Evolutionary conservation across 2,329 filamentous ascomycete species (phyloP).

Genomic region (Lecanicillium sp.): DNA sequence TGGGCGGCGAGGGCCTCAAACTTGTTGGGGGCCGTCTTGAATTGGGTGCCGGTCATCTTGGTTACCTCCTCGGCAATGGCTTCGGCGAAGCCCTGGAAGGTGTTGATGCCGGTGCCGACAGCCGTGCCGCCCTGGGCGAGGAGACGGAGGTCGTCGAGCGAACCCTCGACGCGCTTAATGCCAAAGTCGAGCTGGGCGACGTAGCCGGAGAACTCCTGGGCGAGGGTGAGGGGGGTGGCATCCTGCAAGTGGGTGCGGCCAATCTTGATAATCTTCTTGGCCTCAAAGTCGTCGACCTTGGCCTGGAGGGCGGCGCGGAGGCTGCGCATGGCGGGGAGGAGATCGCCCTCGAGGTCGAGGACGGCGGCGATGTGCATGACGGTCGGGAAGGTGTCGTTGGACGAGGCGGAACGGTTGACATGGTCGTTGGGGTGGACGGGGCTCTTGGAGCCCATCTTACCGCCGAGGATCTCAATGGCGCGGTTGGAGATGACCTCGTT

Average conservation of each 20-base stretch:
- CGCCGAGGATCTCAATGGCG: constrained; percentile 94
- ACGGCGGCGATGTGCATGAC: constrained; percentile 99
- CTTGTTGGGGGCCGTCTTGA: constrained; percentile 97
- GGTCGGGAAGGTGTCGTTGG: constrained; percentile 98
- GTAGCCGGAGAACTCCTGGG: constrained; percentile 97
- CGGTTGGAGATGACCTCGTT: constrained; percentile 99
- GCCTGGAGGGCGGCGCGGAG: constrained; percentile 78
- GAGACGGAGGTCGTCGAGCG: constrained; percentile 76
- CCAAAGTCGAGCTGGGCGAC: constrained; percentile 90
- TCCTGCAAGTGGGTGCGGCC: constrained; percentile 96
- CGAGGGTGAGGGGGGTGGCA: constrained; percentile 89
- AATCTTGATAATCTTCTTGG: constrained; percentile 93
- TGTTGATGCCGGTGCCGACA: constrained; percentile 96
- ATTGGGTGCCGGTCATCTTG: constrained; percentile 88
- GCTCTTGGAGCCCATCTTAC: constrained; percentile 92
- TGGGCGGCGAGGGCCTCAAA: constrained; percentile 96
- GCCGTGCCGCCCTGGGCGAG: constrained; percentile 95
- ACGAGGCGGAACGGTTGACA: constrained; percentile 98
- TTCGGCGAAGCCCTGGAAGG: constrained; percentile 92
- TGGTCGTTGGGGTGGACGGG: constrained; percentile 99
- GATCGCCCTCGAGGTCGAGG: constrained; percentile 79
- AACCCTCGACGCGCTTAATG: constrained; percentile 77
- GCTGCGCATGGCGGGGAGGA: constrained; percentile 76
- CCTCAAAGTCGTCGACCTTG: constrained; percentile 83
- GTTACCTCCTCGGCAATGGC: constrained; percentile 84